phyloP scores from a whole-genome alignment of 2,329 filamentous ascomycete species.

The Pyrenochaeta sp. region DNA sequence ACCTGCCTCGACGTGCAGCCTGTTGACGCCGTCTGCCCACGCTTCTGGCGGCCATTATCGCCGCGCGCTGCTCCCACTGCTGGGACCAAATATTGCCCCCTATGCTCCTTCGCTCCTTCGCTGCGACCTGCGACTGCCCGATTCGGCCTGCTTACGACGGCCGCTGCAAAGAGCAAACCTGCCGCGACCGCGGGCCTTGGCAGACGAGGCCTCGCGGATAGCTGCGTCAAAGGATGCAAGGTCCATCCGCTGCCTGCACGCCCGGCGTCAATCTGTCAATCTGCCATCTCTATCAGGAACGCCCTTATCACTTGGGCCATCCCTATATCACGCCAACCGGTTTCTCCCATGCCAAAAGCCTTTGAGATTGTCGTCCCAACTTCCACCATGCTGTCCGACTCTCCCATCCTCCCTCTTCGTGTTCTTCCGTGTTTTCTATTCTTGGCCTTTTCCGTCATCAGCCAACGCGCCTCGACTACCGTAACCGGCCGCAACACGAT shows the following conservation, averaged over 20 bases:
- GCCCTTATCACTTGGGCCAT: neutral
- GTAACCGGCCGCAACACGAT: neutral
- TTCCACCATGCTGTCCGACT: no score
- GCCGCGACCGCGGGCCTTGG: neutral
- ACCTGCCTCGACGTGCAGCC: neutral
- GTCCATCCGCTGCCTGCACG: neutral
- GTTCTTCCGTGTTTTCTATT: neutral
- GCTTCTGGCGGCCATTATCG: no score
- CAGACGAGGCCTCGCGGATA: neutral
- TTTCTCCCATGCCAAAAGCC: neutral
- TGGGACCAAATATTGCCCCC: no score
- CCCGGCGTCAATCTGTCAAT: neutral
- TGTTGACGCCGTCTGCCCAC: neutral
- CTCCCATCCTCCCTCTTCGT: no score
- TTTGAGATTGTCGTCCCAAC: no score
- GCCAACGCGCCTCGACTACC: neutral
- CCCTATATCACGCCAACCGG: neutral
- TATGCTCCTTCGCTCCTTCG: no score
- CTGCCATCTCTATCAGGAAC: no score
- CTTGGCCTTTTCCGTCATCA: neutral
- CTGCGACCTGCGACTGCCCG: no score
- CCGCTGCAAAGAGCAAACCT: neutral
- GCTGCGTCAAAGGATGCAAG: neutral
- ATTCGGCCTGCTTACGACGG: neutral
- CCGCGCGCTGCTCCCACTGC: no score